A percentile compares a stretch with the other conserved stretches of the same genome.
phyloP scores from a whole-genome alignment of 129 eudicot genomes.

The Glebionis coronaria region DNA sequence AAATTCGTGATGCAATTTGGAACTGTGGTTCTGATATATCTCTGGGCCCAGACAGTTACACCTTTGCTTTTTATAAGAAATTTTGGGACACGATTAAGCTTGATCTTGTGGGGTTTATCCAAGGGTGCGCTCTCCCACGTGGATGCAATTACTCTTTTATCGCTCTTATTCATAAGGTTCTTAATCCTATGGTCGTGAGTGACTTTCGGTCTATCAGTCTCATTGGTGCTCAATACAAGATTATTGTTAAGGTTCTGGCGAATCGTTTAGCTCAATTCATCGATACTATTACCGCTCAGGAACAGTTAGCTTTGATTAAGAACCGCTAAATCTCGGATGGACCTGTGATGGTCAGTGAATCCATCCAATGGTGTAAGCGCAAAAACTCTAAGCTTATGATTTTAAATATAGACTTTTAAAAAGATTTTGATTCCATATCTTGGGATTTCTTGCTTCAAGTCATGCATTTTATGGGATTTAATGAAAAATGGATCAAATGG shows the following conservation, averaged over 20 bases:
- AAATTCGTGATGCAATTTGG: background rate
- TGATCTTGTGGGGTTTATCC: background rate
- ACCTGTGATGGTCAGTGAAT: background rate
- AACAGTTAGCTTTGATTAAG: background rate
- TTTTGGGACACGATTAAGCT: background rate
- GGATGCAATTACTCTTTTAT: background rate
- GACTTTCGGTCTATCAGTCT: background rate
- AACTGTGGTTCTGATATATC: background rate
- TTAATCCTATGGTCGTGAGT: background rate
- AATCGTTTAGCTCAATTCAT: background rate
- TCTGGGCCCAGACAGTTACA: background rate
- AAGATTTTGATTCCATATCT: background rate
- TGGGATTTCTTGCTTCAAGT: background rate
- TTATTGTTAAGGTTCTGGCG: background rate
- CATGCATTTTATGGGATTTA: background rate
- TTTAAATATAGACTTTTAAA: background rate
- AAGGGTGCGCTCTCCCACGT: background rate
- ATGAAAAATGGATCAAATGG: background rate
- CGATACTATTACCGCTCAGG: background rate
- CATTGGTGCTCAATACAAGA: background rate
- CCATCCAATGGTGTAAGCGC: background rate
- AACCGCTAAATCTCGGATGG: background rate
- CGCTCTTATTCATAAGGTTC: background rate
- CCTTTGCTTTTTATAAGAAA: background rate
- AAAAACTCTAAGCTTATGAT: background rate